Conservation (phyloP, 2,329 filamentous ascomycete species). For the Ceratocystis lukuohia region DNA sequence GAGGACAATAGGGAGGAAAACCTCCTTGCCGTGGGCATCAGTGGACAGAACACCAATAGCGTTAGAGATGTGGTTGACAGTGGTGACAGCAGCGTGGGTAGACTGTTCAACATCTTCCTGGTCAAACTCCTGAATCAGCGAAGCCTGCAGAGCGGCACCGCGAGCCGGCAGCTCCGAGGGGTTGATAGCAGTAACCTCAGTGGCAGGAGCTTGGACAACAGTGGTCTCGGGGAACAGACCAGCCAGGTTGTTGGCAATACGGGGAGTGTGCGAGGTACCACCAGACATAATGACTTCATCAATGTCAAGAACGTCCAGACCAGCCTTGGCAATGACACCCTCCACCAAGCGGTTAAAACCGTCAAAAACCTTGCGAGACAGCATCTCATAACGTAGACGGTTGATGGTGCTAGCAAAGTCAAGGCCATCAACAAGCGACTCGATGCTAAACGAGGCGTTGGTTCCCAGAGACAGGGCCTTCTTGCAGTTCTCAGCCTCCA, state of each 20-base stretch:
- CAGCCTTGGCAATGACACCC: constrained; percentile 79
- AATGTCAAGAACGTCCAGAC: constrained; percentile 80
- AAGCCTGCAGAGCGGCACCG: constrained; percentile 90
- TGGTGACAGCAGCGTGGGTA: constrained; percentile 87
- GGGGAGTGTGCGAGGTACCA: constrained; percentile 84
- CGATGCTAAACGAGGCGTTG: constrained; percentile 84
- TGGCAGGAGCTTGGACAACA: constrained; percentile 68
- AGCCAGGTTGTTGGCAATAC: constrained; percentile 70
- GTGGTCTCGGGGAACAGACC: constrained; percentile 72
- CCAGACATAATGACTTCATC: constrained; percentile 90
- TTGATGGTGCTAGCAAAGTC: constrained; percentile 91
- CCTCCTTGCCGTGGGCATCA: constrained; percentile 44
- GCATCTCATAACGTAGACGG: constrained; percentile 80
- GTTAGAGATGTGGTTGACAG: constrained; percentile 77
- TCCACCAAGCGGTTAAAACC: constrained; percentile 79
- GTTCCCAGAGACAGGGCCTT: constrained; percentile 79
- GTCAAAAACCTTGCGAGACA: constrained; percentile 73
- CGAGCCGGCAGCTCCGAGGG: constrained; percentile 80
- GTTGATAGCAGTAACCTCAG: constrained; percentile 66
- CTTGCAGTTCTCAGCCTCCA: constrained; percentile 83
- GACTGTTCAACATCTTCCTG: constrained; percentile 88
- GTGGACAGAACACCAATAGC: constrained; percentile 74
- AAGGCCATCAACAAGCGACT: constrained; percentile 75
- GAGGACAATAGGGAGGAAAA: constrained; percentile 69
- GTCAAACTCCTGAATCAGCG: constrained; percentile 88